A percentile compares a stretch with the other conserved stretches of the same genome.
Evolutionary conservation across 371 early-diverging fungal species (phyloP).

Genomic region (Catenaria anguillulae): DNA sequence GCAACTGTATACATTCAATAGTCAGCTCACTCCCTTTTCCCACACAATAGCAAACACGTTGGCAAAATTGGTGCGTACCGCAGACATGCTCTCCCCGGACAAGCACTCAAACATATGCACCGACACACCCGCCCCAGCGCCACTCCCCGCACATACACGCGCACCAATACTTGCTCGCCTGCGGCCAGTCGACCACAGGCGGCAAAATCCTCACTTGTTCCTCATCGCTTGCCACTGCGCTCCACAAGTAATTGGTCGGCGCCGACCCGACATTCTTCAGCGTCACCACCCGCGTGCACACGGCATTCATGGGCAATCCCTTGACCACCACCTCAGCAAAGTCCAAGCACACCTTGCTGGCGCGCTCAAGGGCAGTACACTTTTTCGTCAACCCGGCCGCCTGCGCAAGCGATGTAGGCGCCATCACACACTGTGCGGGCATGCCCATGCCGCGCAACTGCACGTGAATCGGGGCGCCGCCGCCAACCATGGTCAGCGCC

Average conservation of each 20-base stretch:
- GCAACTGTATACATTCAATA: too few relatives aligned
- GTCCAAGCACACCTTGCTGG: not conserved
- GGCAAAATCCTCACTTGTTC: not conserved
- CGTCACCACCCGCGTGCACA: not conserved
- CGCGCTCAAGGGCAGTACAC: not conserved
- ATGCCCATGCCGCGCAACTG: not conserved
- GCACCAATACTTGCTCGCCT: not conserved
- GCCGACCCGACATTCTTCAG: not conserved
- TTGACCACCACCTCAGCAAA: not conserved
- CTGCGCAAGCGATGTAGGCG: not conserved
- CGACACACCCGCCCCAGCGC: not conserved
- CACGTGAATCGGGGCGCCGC: not conserved
- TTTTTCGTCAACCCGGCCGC: not conserved
- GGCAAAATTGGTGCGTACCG: not conserved
- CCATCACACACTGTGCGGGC: too few relatives aligned
- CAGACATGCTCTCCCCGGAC: not conserved
- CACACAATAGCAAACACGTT: not conserved
- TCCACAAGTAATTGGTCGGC: not conserved
- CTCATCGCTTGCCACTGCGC: not conserved
- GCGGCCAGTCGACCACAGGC: not conserved
- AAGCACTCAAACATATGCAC: not conserved
- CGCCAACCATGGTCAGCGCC: not conserved
- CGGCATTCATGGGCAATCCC: not conserved
- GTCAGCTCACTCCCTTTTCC: too few relatives aligned
- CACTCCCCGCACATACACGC: not conserved